Conservation (phyloP, 352 stramenopile genomes). For the Globisporangium emineosum region DNA sequence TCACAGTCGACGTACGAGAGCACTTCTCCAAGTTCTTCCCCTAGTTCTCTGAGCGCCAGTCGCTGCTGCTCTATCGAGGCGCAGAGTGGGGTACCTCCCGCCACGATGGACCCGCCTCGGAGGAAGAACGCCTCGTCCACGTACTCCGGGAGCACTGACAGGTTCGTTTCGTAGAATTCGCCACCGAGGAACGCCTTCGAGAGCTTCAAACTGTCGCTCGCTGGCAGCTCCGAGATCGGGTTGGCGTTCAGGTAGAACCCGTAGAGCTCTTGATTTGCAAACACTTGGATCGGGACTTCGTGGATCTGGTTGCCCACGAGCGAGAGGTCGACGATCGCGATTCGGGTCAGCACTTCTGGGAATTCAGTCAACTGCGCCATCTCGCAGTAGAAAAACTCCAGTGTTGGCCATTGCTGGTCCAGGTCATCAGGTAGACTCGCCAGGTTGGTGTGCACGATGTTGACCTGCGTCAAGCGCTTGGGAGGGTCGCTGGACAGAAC, state of each 20-base stretch:
- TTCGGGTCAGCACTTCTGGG: background rate
- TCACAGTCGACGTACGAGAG: background rate
- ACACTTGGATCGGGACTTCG: constrained; percentile 9
- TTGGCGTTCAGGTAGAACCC: constrained; percentile 15
- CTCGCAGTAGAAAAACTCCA: constrained; percentile 16
- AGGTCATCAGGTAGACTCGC: constrained; percentile 31
- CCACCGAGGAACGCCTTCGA: background rate
- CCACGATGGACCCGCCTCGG: background rate
- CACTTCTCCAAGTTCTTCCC: background rate
- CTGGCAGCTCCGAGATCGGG: constrained; percentile 21
- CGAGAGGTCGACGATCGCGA: constrained; percentile 8
- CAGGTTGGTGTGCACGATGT: constrained; percentile 35
- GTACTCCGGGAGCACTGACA: constrained; percentile 8
- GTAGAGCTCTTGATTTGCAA: constrained; percentile 1
- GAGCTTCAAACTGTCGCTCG: background rate
- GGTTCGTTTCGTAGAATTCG: constrained; percentile 8
- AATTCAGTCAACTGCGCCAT: constrained; percentile 2
- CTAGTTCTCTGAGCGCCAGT: background rate
- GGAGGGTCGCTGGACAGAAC: constrained; percentile 32
- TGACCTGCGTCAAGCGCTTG: constrained; percentile 14
- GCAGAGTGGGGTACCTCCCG: constrained; percentile 5
- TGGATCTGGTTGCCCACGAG: constrained; percentile 23
- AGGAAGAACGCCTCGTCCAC: constrained; percentile 16
- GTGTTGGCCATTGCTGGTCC: constrained; percentile 25
- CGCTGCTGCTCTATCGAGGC: background rate